Evolutionary conservation across 2,329 filamentous ascomycete genomes (phyloP), one percentile per base, ranked within the genome.

Genomic region (Fusarium chaquense): DNA sequence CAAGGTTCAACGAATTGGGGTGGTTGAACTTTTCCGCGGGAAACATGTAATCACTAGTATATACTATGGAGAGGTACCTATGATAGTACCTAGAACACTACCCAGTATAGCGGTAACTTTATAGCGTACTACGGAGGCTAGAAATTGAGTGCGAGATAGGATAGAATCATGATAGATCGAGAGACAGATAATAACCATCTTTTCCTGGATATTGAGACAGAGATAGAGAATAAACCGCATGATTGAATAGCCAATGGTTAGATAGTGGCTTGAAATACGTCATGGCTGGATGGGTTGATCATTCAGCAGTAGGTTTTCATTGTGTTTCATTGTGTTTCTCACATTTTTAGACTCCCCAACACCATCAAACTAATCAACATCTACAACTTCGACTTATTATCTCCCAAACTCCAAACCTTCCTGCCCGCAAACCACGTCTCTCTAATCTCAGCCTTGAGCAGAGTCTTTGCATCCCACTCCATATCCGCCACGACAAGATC

Each of bases 341-440:
- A 44, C 26, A 40, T 50, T 65, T 60, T 61, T 65, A 22, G 30
- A 54, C 62, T 47, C 51, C 65, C 44, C 46, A 67, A 54, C 66
- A 62, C 56, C 62, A 51, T 12, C 43, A 47, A 35, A 6, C 16
- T 16, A 22, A 18, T 4, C 22, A 35, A 22, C 45, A 49, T 35
- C 38, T 43, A 63, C 56, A 59, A 3, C 13, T 32, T 46, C 4
- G 22, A 9, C 32, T 20, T 32, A 1, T 11, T 41, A 26, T 43
- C 22, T n/a, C 16, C 15, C n/a, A 61, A 50, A 50, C 70, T 69
- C 73, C 73, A 84, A 35, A 85, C 81, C 71, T 70, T 81, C 47
- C 70, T 73, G 0, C 87, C 86, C 4, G 73, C 78, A 64, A 84
- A 85, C 85, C 85, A 89, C 1, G 86, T 89, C 80, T 88, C 81